Base-by-base conservation (phyloP, 208 protist species). In the Trypanosoma avium region DNA sequence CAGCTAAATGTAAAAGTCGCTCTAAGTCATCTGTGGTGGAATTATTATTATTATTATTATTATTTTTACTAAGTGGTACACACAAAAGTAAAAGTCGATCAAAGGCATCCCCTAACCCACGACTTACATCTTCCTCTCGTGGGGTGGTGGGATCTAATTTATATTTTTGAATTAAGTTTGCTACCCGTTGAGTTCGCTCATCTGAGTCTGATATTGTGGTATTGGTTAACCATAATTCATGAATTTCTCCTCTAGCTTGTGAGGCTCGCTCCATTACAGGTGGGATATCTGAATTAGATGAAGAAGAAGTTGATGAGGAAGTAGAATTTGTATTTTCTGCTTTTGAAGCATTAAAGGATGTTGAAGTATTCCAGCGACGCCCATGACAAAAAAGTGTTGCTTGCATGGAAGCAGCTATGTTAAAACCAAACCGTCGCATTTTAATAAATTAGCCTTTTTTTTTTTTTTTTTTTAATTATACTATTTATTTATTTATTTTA, bases 21-120 rank as follows among this genome's bases (percentile, higher is more conserved):
- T 93, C 83, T 12, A 96, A 64, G 29, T 70, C 58, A 26, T 69
- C 75, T 3, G 87, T 82, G 12, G n/a, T n/a, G n/a, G n/a, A n/a
- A n/a, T n/a, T n/a, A n/a, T n/a, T n/a, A n/a, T n/a, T n/a, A n/a
- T 67, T 61, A 30, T 73, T 67, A 19, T 60, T 56, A n/a, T 61
- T 29, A 17, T 58, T 45, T 33, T 45, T 56, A 19, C 50, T 52
- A 35, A 92, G 75, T 21, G 87, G 88, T 10, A 96, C 74, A 53
- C 82, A 91, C 17, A 96, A 68, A 13, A 97, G 70, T 38, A 97
- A 62, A 27, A 97, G 71, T 13, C 86, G 85, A 58, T 96, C 88
- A 53, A 94, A 68, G 0, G 91, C 88, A 38, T 96, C 91, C 15
- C 91, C 91, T 9, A 96, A 71, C 0, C 84, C 83, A 12, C 82